Conservation (phyloP, 345 rosid genomes). For the Hibiscus mutabilis region DNA sequence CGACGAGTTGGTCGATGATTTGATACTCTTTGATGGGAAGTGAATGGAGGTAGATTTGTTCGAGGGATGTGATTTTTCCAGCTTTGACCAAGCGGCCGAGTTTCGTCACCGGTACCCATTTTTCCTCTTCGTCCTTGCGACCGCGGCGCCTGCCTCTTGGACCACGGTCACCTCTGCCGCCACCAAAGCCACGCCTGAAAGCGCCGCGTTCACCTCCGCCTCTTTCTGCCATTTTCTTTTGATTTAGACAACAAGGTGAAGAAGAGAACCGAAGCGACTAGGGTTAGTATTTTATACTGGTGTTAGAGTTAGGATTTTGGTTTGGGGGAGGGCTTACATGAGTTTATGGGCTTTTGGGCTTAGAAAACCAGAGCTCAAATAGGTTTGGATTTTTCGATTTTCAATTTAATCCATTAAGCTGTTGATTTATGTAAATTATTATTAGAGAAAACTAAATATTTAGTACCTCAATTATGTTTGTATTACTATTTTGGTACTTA, state of each 20-base stretch:
- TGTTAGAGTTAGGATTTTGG: neutral
- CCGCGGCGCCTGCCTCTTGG: slow-evolving; percentile 8
- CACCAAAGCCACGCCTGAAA: slow-evolving; percentile 2
- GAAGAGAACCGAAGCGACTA: neutral
- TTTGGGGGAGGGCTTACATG: neutral
- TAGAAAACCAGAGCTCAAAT: no score
- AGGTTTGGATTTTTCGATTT: no score
- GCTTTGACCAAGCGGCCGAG: slow-evolving; percentile 2
- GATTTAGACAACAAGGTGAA: neutral
- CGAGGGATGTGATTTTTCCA: slow-evolving; percentile 1
- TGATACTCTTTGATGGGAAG: slow-evolving; percentile 10
- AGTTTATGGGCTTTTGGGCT: neutral
- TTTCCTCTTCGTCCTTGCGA: slow-evolving; percentile 9
- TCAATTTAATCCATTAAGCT: no score
- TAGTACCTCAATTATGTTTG: no score
- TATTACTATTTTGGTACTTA: no score
- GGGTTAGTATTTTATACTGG: neutral
- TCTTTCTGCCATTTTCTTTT: slow-evolving; percentile 7
- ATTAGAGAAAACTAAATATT: no score
- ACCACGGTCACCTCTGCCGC: neutral
- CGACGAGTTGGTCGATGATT: slow-evolving; percentile 5
- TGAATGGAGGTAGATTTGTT: slow-evolving; percentile 6
- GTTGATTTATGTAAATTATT: no score
- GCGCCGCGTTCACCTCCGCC: slow-evolving; percentile 7
- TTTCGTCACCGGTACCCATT: slow-evolving; percentile 4